Evolutionary conservation across 805 yeast species (phyloP).

Genomic region (Yamadazyma paraphyllophila): DNA sequence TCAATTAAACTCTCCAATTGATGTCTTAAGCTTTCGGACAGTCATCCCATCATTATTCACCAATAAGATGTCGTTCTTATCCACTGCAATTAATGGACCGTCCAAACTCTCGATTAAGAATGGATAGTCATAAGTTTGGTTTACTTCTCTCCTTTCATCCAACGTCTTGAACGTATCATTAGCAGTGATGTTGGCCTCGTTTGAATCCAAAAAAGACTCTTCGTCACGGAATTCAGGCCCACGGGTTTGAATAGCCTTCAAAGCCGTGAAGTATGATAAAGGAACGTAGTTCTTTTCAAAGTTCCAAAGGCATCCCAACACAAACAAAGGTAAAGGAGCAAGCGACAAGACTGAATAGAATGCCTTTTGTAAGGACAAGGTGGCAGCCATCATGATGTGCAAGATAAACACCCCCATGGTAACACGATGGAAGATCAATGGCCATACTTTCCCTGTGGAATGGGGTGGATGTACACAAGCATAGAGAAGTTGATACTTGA

Average conservation of each 20-base stretch:
- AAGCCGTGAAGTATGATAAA: conserved; percentile 78
- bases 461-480: conserved; percentile 95
- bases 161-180: conserved; percentile 49
- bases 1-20: conserved; percentile 10
- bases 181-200: conserved; percentile 5
- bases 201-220: conserved; percentile 1
- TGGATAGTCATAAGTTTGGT: conserved; percentile 77
- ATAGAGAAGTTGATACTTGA: conserved; percentile 85
- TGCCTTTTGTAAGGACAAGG: conserved; percentile 78
- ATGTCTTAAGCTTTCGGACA: conserved; percentile 20
- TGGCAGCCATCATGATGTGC: conserved; percentile 92
- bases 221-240: conserved; percentile 4
- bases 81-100: conserved; percentile 53
- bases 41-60: conserved; percentile 17
- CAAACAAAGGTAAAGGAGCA: conserved; percentile 71
- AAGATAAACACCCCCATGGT: conserved; percentile 77
- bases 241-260: conserved; percentile 61
- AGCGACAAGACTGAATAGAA: conserved; percentile 69
- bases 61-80: conserved; percentile 7
- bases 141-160: conserved; percentile 73
- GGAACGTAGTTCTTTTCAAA: conserved; percentile 83
- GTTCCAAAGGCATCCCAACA: conserved; percentile 68
- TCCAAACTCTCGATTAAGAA: conserved; percentile 66
- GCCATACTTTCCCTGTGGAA: conserved; percentile 97
- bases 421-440: conserved; percentile 78